A percentile compares a stretch with the other conserved stretches of the same genome.
These are phyloP conservation scores for Neonectria hederae DNA, from an alignment of 2,329 filamentous ascomycete species.

Conservation along the genomic window DNA sequence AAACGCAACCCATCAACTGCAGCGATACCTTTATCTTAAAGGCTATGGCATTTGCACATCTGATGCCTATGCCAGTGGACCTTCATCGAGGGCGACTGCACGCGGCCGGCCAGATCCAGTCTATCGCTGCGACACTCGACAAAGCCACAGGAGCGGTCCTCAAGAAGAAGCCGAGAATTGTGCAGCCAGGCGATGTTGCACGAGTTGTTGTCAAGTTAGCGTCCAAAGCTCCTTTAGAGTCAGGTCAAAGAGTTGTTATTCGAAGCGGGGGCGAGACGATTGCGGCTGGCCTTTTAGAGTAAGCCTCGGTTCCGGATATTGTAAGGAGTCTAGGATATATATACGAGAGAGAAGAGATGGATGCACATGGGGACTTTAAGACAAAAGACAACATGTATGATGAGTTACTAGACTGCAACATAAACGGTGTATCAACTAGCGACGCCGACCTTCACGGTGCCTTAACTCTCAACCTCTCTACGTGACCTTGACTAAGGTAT, in stretches of 20 bases:
- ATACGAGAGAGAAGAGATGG: neutral
- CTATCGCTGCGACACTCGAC: constrained; percentile 78
- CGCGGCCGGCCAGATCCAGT: constrained; percentile 76
- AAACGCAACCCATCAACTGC: constrained; percentile 72
- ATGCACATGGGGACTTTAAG: neutral
- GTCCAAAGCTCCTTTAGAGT: constrained; percentile 79
- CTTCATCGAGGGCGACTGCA: constrained; percentile 88
- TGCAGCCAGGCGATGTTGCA: constrained; percentile 82
- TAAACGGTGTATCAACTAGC: neutral
- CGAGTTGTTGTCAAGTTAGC: constrained; percentile 80
- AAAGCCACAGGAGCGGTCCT: constrained; percentile 78
- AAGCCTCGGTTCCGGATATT: constrained; percentile 33
- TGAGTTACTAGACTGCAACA: neutral
- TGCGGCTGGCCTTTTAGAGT: constrained; percentile 86
- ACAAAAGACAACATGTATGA: neutral
- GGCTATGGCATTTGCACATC: constrained; percentile 86
- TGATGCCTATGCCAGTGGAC: constrained; percentile 90
- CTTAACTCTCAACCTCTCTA: too few species aligned
- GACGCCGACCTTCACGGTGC: too few species aligned
- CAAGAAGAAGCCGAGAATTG: constrained; percentile 86
- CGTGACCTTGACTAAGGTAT: too few species aligned
- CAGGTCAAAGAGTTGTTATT: constrained; percentile 81
- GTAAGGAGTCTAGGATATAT: neutral
- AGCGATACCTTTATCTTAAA: constrained; percentile 82
- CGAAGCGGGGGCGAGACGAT: constrained; percentile 84